A percentile compares a stretch with the other conserved stretches of the same genome.
These are phyloP conservation scores for Apiospora kogelbergensis DNA, from an alignment of 2,329 filamentous ascomycete genomes.

Conservation along the genomic window DNA sequence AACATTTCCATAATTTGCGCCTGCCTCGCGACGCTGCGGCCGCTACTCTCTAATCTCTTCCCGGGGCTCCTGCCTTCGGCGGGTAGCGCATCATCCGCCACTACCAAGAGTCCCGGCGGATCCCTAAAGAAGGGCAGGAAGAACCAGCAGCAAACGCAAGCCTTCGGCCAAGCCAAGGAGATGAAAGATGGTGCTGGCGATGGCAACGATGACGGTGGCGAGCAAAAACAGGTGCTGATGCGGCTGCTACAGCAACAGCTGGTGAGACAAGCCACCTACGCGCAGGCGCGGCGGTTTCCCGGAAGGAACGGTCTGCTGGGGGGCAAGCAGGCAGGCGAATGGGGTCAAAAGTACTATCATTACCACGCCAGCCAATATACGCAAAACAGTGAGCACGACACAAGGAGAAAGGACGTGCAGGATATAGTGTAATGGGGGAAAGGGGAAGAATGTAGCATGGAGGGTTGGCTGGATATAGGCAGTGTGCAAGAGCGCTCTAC, in stretches of 20 bases:
- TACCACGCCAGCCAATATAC: not conserved
- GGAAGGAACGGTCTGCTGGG: not conserved
- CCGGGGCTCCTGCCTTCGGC: slow-evolving; percentile 15
- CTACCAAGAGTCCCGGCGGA: not conserved
- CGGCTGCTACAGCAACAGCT: not conserved
- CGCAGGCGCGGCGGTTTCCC: not conserved
- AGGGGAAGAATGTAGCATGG: not conserved
- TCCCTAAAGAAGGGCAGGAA: not conserved
- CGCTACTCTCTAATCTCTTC: slow-evolving; percentile 16
- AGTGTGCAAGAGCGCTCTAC: not conserved
- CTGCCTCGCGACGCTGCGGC: slow-evolving; percentile 19
- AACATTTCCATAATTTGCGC: slow-evolving; percentile 20
- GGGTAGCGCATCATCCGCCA: not conserved
- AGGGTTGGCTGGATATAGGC: not conserved
- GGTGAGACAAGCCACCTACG: not conserved
- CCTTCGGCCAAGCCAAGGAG: not conserved
- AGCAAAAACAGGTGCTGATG: not conserved
- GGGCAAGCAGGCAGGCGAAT: not conserved
- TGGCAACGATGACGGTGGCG: no score
- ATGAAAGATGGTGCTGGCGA: no score
- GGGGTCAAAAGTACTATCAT: not conserved
- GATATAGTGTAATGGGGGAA: not conserved
- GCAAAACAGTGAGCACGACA: not conserved
- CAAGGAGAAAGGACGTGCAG: not conserved
- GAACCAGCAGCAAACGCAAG: not conserved